Conservation (phyloP, 768 basidiomycete genomes). For the Tylopilus vinaceipallidus region DNA sequence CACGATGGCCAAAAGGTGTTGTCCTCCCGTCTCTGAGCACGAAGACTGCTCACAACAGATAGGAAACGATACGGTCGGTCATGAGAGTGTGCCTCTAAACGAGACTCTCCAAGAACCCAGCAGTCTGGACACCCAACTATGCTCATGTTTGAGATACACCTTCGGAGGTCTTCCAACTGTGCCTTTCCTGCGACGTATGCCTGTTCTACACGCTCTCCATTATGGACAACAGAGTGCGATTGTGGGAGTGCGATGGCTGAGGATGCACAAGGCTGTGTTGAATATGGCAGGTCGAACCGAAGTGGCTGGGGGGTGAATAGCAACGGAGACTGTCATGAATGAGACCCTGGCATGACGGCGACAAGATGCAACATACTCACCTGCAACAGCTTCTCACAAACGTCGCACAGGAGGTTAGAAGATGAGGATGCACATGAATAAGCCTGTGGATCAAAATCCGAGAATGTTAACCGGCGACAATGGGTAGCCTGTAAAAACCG, state of each 20-base stretch:
- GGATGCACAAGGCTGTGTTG: no score
- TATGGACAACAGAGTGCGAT: neutral
- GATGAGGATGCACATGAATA: neutral
- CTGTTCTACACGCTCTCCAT: neutral
- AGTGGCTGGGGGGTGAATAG: neutral
- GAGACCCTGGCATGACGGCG: no score
- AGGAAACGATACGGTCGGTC: neutral
- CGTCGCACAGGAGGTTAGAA: neutral
- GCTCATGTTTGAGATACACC: neutral
- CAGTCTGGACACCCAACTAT: neutral
- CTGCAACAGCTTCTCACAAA: neutral
- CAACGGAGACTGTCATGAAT: neutral
- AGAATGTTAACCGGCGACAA: neutral
- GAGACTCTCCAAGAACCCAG: neutral
- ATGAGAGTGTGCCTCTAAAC: neutral
- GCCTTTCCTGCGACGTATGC: neutral
- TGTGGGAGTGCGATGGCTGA: no score
- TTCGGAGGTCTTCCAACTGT: neutral
- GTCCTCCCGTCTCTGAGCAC: neutral
- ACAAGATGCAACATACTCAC: no score
- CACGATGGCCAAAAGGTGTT: neutral
- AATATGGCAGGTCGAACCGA: neutral
- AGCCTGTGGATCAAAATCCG: neutral
- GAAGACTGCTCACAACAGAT: neutral
- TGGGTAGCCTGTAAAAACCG: neutral